These are phyloP conservation scores for Sechiopsis laciniata DNA, from an alignment of 306 rosid species.

Conservation along the genomic window DNA sequence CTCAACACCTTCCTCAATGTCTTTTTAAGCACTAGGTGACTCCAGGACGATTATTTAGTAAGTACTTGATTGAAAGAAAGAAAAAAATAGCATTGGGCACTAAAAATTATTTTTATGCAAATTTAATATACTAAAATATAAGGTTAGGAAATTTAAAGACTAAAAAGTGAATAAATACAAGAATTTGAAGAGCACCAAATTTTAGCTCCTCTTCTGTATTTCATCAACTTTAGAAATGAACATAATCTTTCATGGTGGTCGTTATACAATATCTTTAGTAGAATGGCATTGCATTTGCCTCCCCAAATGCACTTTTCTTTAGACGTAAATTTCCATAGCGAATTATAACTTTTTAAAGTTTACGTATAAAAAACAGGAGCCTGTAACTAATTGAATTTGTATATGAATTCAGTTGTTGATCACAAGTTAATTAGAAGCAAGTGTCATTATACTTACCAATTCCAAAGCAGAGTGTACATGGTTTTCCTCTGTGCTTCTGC, in stretches of 20 bases:
- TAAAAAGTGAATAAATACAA: not conserved
- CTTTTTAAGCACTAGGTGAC: no score
- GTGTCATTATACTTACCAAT: slow-evolving; percentile 42
- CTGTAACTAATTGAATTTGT: not conserved
- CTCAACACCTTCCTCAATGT: no score
- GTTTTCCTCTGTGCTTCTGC: slow-evolving; percentile 56
- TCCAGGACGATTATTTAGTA: no score
- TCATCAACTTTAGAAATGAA: not conserved
- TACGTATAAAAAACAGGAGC: not conserved
- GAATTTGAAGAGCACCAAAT: not conserved
- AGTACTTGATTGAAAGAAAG: not conserved
- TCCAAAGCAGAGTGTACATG: slow-evolving; percentile 89
- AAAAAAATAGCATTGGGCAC: not conserved
- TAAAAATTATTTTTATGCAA: not conserved
- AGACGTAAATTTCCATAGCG: not conserved
- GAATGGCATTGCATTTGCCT: not conserved
- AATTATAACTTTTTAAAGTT: not conserved
- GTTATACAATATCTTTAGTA: not conserved
- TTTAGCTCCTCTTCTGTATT: not conserved
- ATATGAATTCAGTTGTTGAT: not conserved
- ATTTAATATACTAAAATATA: not conserved
- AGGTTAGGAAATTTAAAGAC: not conserved
- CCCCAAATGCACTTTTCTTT: not conserved
- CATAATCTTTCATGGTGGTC: not conserved
- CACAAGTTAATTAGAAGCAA: not conserved